Evolutionary conservation across 116 monocot genomes (phyloP).

Genomic region (Papilionanthe hybrid): DNA sequence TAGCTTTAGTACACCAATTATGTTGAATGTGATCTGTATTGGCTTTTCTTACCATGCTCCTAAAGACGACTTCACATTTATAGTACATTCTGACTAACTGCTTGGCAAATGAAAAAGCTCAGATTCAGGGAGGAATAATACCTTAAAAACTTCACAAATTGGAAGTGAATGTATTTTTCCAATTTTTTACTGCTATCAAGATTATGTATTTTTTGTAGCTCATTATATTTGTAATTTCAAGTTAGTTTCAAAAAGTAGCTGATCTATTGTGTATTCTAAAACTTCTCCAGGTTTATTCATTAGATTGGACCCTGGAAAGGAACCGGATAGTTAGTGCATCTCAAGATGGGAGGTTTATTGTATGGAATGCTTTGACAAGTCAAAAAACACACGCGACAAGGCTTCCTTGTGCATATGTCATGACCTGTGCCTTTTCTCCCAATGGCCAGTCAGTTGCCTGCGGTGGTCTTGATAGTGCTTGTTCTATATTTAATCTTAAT

Average conservation of each 20-base stretch:
- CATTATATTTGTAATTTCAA: not conserved
- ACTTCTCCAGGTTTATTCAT: conserved; percentile 67
- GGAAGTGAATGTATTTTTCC: not conserved
- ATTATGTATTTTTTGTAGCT: conserved; percentile 2
- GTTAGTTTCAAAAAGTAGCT: not conserved
- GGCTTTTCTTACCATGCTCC: not conserved
- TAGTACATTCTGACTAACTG: not conserved
- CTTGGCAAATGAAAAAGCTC: not conserved
- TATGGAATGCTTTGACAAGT: conserved; percentile 98
- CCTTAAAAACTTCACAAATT: not conserved
- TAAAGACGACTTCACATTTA: not conserved
- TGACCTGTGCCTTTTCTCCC: conserved; percentile 91
- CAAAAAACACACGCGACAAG: conserved; percentile 97
- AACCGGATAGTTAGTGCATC: conserved; percentile 95
- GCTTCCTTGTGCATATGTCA: conserved; percentile 87
- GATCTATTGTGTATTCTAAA: not conserved
- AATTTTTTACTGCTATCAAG: not conserved
- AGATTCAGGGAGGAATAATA: not conserved
- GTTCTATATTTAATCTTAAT: conserved; percentile 87
- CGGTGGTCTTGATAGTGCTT: conserved; percentile 92
- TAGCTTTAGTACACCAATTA: not conserved
- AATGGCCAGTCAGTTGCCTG: conserved; percentile 89
- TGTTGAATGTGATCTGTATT: not conserved
- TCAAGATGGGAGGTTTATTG: conserved; percentile 90
- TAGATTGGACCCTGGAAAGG: conserved; percentile 91